These are phyloP conservation scores for Ceratocystis cubensis DNA, from an alignment of 2,329 filamentous ascomycete genomes.

Conservation along the genomic window DNA sequence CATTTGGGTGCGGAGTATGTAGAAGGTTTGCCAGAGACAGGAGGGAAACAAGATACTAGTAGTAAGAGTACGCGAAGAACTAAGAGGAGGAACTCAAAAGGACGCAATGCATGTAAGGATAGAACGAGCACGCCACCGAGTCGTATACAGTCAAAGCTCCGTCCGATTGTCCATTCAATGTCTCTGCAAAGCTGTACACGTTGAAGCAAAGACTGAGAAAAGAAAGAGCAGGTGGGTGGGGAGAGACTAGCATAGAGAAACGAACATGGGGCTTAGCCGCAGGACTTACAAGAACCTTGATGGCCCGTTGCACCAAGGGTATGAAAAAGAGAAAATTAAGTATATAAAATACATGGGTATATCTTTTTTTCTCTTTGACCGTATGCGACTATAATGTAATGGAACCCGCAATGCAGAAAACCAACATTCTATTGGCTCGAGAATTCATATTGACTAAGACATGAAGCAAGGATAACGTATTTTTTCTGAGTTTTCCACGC, in stretches of 20 bases:
- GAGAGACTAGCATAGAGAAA: conserved; percentile 2
- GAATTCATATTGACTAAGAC: not conserved
- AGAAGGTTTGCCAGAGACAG: not conserved
- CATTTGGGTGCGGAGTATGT: not conserved
- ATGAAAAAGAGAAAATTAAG: not conserved
- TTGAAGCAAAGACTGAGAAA: not conserved
- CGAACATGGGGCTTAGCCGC: not conserved
- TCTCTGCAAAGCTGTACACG: not conserved
- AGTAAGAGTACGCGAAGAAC: not conserved
- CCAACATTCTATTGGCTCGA: not conserved
- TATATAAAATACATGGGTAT: not conserved
- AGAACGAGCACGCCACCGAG: not conserved
- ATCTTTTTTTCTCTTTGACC: not conserved
- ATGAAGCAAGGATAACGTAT: not conserved
- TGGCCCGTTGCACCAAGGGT: conserved; percentile 7
- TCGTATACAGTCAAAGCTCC: not conserved
- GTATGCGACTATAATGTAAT: not conserved
- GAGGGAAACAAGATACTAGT: not conserved
- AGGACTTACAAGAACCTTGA: conserved; percentile 17
- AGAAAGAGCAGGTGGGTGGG: not conserved
- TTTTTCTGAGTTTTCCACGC: not conserved
- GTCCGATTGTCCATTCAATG: not conserved
- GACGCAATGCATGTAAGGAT: not conserved
- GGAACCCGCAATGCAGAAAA: not conserved
- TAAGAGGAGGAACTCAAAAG: not conserved